Evolutionary conservation across 148 eudicot genomes (phyloP), one percentile per base, ranked within the genome.

Genomic region (Amaranthus hypochondriacus): DNA sequence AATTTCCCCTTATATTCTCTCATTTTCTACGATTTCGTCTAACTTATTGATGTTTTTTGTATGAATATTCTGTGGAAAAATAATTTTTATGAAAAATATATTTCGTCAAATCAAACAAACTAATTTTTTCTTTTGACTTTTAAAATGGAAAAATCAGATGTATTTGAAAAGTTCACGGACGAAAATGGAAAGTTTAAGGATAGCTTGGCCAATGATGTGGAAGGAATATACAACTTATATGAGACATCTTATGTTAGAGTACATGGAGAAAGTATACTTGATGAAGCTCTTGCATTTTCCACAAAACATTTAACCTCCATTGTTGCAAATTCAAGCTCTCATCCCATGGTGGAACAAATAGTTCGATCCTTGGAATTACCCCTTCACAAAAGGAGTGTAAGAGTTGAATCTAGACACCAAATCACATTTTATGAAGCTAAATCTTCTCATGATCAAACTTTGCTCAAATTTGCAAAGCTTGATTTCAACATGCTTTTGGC

Each of bases 401-500:
- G 88, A 50, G 14, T 86, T 0, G 86, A 83, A 56, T 79, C 87
- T 0, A 73, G 76, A 59, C 62, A 61, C 11, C 80, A 79, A 46
- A 82, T 88, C 1, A 54, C 81, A 4, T 7, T 78, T 57, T 89
- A 84, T 46, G 81, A 74, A 8, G 43, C 80, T 53, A 75, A 74
- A 5, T 66, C 79, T 56, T 58, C 54, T 5, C 78, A 66, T 61
- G 48, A 79, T 62, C 18, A 71, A 21, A 47, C 42, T 0, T 57
- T 87, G 13, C 61, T 87, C 5, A 62, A 4, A 12, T 79, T 87
- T 2, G 84, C 87, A 3, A 83, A 81, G 43, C 47, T 81, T 18
- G 87, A 87, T 50, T 87, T 87, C 69, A 81, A 83, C 70, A n/a
- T 69, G 21, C 59, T 85, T 64, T 85, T 85, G 56, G 48, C 51